Evolutionary conservation across 768 basidiomycete species (phyloP).

Genomic region (Auricularia cornea): DNA sequence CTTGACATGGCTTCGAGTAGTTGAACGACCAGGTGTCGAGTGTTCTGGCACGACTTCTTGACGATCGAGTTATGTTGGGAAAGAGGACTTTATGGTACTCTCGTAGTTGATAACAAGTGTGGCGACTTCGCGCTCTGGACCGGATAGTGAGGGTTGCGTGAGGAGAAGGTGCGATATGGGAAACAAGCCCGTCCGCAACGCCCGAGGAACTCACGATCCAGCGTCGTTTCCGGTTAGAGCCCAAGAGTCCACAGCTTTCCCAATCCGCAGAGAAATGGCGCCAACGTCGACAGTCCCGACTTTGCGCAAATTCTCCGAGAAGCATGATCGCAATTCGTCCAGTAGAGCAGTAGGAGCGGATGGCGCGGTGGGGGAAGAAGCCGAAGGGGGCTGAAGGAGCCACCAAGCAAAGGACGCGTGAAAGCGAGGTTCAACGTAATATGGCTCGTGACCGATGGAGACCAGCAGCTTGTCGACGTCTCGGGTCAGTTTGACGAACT

Average conservation of each 20-base stretch:
- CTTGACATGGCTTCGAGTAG: no score
- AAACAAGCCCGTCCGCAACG: no score
- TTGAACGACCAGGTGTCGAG: no score
- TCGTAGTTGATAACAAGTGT: no score
- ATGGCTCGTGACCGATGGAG: conserved; percentile 62
- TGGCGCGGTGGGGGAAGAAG: not conserved
- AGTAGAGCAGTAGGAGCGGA: not conserved
- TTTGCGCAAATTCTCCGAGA: not conserved
- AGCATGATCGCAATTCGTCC: not conserved
- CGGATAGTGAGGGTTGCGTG: no score
- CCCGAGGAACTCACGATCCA: no score
- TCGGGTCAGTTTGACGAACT: conserved; percentile 13
- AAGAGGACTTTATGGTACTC: no score
- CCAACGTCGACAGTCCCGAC: not conserved
- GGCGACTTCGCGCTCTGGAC: no score
- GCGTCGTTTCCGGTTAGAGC: not conserved
- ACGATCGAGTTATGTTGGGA: no score
- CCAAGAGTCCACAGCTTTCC: not conserved
- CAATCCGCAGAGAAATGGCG: not conserved
- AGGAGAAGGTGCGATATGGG: no score
- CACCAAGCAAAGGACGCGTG: conserved; percentile 90
- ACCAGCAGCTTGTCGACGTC: conserved; percentile 51
- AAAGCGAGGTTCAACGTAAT: conserved; percentile 74
- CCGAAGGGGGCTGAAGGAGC: conserved; percentile 37
- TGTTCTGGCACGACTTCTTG: no score